Conservation (phyloP, 73 alveolate species). For the Paramecium bursaria region DNA sequence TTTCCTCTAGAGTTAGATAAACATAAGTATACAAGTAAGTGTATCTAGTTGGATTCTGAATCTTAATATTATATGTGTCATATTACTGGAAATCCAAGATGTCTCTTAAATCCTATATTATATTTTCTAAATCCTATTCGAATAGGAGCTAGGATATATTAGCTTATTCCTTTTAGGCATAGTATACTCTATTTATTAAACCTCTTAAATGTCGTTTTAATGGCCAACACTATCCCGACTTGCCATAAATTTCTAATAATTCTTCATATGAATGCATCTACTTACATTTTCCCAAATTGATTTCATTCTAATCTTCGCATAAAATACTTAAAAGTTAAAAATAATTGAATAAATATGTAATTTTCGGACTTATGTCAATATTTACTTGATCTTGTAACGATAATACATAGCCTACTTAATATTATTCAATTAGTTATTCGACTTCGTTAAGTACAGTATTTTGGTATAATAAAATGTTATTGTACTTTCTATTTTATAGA, state of each 20-base stretch:
- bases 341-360: constrained; percentile 39
- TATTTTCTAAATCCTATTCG: constrained; percentile 44
- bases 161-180: background rate
- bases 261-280: constrained; percentile 39
- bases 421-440: constrained; percentile 13
- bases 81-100: background rate
- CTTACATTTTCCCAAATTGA: constrained; percentile 43
- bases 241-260: background rate
- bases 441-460: background rate
- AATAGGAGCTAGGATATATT: background rate
- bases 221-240: constrained; percentile 44
- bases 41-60: constrained; percentile 10
- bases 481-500: background rate
- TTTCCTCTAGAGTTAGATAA: constrained; percentile 30
- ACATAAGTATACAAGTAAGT: constrained; percentile 33
- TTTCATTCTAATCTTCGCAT: background rate
- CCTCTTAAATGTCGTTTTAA: constrained; percentile 36
- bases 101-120: background rate
- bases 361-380: constrained; percentile 2
- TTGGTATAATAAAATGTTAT: background rate
- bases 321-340: constrained; percentile 4
- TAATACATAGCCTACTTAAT: background rate
- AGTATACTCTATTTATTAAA: constrained; percentile 35
- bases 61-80: background rate
- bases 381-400: background rate